phyloP scores from a whole-genome alignment of 306 rosid genomes.

The Cucurbita ficifolia region DNA sequence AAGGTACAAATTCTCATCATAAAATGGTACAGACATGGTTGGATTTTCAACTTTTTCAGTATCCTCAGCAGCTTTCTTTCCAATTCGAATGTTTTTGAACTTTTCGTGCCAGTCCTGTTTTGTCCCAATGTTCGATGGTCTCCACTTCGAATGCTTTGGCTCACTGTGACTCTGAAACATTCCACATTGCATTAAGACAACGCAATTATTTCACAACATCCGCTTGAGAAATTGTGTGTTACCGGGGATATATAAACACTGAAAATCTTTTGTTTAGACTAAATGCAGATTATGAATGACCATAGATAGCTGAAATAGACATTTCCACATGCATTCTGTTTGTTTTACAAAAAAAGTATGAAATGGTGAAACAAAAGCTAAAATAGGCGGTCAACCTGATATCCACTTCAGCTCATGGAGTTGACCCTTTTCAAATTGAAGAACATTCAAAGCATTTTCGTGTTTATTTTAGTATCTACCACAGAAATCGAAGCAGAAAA shows the following conservation, averaged over 20 bases:
- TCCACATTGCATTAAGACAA: conserved; percentile 7
- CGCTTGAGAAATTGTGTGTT: background rate
- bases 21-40: conserved; percentile 57
- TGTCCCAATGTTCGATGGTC: conserved; percentile 45
- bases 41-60: conserved; percentile 44
- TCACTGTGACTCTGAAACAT: conserved; percentile 35
- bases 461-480: background rate
- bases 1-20: conserved; percentile 69
- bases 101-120: conserved; percentile 93
- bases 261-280: background rate
- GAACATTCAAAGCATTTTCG: background rate
- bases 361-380: background rate
- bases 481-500: background rate
- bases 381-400: background rate
- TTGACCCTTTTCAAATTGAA: background rate
- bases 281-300: background rate
- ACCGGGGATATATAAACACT: background rate
- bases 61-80: conserved; percentile 63
- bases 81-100: conserved; percentile 48
- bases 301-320: background rate
- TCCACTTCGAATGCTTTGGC: conserved; percentile 52
- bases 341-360: background rate
- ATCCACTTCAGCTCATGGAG: background rate
- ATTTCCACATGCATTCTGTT: background rate
- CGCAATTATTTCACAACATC: background rate